These are phyloP conservation scores for Syncephalastrum sp. DNA, from an alignment of 371 early-diverging fungal genomes.

Conservation along the genomic window DNA sequence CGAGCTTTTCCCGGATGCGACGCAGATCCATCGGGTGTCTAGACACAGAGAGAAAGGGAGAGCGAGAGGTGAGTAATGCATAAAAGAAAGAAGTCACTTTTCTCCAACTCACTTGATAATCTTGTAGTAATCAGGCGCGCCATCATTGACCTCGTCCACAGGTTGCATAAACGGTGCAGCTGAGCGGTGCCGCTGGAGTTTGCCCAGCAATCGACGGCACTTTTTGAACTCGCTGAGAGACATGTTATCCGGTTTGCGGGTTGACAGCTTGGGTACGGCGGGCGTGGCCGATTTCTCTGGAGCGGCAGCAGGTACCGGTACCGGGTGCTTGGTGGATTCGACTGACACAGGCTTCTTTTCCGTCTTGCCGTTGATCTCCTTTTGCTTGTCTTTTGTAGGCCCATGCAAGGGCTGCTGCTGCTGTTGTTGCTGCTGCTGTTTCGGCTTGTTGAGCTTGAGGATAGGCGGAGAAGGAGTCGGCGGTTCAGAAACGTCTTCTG, in stretches of 20 bases:
- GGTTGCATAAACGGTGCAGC: conserved; percentile 65
- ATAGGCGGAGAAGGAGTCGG: conserved; percentile 23
- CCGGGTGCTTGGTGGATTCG: not conserved
- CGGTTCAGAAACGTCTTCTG: conserved; percentile 17
- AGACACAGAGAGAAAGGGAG: conserved; percentile 18
- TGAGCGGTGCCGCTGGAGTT: conserved; percentile 53
- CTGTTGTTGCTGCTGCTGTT: conserved; percentile 5
- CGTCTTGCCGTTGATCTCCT: no score
- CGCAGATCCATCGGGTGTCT: conserved; percentile 95
- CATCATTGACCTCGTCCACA: conserved; percentile 62
- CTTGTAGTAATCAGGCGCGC: conserved; percentile 44
- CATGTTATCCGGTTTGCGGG: conserved; percentile 16
- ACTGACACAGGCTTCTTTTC: no score
- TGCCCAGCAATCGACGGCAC: conserved; percentile 41
- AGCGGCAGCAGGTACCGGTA: conserved; percentile 7
- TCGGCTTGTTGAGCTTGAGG: conserved; percentile 31
- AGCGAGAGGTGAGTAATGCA: not conserved
- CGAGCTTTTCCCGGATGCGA: conserved; percentile 77
- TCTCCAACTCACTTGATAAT: conserved; percentile 30
- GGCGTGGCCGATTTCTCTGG: conserved; percentile 1
- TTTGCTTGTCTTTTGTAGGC: no score
- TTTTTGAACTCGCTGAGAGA: conserved; percentile 39
- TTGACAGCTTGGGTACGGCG: conserved; percentile 10
- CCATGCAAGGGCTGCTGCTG: no score
- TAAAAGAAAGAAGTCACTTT: not conserved